Base-by-base conservation (phyloP, 495 filamentous ascomycete genomes). In the Podospora appendiculata region DNA sequence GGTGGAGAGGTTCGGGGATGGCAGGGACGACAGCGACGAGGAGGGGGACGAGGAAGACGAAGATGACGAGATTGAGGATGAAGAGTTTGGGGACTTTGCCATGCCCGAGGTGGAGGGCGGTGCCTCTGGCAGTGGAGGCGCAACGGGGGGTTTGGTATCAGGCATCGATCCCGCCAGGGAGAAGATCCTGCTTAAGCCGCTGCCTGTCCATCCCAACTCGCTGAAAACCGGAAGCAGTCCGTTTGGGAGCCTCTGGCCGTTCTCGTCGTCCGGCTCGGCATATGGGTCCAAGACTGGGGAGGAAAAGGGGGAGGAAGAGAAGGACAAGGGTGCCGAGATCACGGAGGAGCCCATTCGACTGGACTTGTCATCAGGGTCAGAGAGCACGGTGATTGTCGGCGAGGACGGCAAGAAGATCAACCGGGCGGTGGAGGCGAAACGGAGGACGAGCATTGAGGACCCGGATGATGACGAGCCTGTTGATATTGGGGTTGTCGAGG, bases 381-480 rank as follows among this genome's bases (percentile, higher is more conserved):
- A 25, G 38, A 56, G 8, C 51, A 66, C 13, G 59, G 57, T 18
- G 53, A 25, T 67, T 13, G 58, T 64, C 9, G 62, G 66, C 0
- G 68, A 73, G 44, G 64, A 73, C 18, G 72, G 71, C 32, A 65
- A 75, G 48, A 70, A 62, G 63, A 74, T 72, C 35, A 62, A 68
- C 52, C 66, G 72, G 16, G 76, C 73, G 16, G 71, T 76, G 3
- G 77, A 81, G 63, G 77, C 77, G 6, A 68, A 70, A 51, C 58
- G 76, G 44, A 63, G 77, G 52, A 81, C 75, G 45, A 80, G 76
- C 60, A 72, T 80, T 25, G 78, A 79, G 58, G 78, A 81, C 49
- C 76, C 77, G 12, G 78, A 81, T 52, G 78, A 79, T 16, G 75
- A 79, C 14, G 77, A 78, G 11, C 77, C 79, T 51, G 76, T 78